phyloP scores from a whole-genome alignment of 495 filamentous ascomycete genomes.

The Thermothielavioides terrestris region DNA sequence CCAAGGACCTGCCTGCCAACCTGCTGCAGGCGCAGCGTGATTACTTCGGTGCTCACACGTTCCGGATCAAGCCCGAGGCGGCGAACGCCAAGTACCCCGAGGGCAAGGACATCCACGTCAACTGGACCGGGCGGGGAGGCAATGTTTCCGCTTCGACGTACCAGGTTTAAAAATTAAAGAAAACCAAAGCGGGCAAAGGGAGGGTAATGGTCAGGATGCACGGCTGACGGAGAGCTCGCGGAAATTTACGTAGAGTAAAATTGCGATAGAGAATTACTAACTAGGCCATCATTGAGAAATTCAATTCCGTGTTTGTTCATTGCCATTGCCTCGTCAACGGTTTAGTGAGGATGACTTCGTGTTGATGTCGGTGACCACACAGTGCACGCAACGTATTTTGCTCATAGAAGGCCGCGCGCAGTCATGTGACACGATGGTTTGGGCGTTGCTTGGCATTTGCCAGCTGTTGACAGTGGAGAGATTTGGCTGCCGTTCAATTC shows the following conservation, averaged over 20 bases:
- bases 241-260: conserved; percentile 11
- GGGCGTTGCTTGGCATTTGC: background rate
- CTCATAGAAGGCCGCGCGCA: too few relatives aligned
- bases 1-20: conserved; percentile 92
- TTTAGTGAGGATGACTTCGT: background rate
- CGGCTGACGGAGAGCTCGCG: conserved; percentile 8
- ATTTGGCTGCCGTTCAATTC: background rate
- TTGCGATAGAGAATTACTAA: conserved; percentile 4
- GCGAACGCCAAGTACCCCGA: conserved; percentile 77
- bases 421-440: background rate
- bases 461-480: background rate
- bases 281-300: too few relatives aligned
- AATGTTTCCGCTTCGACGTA: conserved; percentile 96
- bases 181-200: too few relatives aligned
- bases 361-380: too few relatives aligned
- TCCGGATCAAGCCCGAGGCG: conserved; percentile 88
- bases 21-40: conserved; percentile 96
- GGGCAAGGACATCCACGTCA: conserved; percentile 92
- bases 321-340: background rate
- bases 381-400: too few relatives aligned
- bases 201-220: conserved; percentile 4
- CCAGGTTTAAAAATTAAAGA: conserved; percentile 59
- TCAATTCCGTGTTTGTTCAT: background rate
- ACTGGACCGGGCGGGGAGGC: conserved; percentile 98
- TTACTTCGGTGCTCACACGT: conserved; percentile 99